Base-by-base conservation (phyloP, 2,329 filamentous ascomycete genomes). In the Penicillium verrucosum region DNA sequence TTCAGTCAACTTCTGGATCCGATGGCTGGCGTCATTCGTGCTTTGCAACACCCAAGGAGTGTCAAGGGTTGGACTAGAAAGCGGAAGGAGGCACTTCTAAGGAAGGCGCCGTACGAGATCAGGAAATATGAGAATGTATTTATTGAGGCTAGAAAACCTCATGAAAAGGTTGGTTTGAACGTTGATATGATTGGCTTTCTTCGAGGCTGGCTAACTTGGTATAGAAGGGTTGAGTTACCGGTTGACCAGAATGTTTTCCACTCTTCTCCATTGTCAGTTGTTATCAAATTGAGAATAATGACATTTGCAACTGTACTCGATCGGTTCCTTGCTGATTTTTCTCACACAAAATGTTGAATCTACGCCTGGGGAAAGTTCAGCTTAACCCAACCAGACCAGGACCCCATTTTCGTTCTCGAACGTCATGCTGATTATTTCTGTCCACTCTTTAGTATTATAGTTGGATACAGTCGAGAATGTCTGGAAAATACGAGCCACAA, bases 41-140 rank as follows among this genome's bases (percentile, higher is more conserved):
- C 44, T 34, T 52, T 57, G 18, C 55, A 56, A 23, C 57, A 61
- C 6, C 27, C 59, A 51, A 61, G 61, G 11, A 68, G 66, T 54
- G 62, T 57, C 2, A 57, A 53, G 45, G 67, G 67, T 8, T 69
- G 65, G 64, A 66, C 63, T 18, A 64, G 56, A 37, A 69, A 69
- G 45, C 52, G 58, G 30, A 63, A 52, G 37, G 47, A 57, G 25
- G 58, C 65, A 9, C 52, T 55, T 30, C 50, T 68, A 25, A 57
- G 55, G 16, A 58, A 25, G 21, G 47, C 51, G n/a, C 61, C 61
- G 5, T 63, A 60, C 42, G 32, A 51, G 6, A 51, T 54, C 27
- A 60, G 61, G 7, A 49, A 43, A 21, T 63, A 63, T 42, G 61
- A 63, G 11, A 44, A 51, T 50, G 62, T 56, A 18, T 66, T 46